phyloP scores from a whole-genome alignment of 176 grass and related monocot genomes.

The Pharus latifolius region DNA sequence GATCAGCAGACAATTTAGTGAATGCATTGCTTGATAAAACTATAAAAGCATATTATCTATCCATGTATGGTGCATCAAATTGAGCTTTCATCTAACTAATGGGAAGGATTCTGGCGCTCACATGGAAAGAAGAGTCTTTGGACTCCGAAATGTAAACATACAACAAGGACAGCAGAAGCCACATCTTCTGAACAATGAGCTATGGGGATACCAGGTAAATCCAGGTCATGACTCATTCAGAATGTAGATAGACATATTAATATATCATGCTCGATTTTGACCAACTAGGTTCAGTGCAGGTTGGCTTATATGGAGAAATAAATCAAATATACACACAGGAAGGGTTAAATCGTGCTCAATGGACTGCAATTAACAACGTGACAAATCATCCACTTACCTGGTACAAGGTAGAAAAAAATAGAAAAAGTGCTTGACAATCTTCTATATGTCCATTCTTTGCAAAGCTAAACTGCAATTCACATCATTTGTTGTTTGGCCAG shows the following conservation, averaged over 20 bases:
- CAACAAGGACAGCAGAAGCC: conserved; percentile 12
- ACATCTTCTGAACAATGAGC: conserved; percentile 36
- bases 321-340: conserved; percentile 35
- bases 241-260: neutral
- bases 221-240: neutral
- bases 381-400: conserved; percentile 41
- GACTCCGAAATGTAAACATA: conserved; percentile 45
- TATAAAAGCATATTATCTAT: neutral
- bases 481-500: conserved; percentile 32
- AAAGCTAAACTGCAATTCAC: neutral
- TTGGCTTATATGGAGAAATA: conserved; percentile 58
- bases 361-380: conserved; percentile 38
- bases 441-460: neutral
- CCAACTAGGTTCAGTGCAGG: conserved; percentile 35
- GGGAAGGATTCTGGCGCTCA: conserved; percentile 61
- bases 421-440: neutral
- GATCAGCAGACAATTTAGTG: too few species aligned
- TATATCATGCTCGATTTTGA: neutral
- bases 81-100: conserved; percentile 10
- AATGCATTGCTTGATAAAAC: too few species aligned
- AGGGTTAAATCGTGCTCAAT: conserved; percentile 30
- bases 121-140: conserved; percentile 62
- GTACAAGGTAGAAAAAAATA: conserved; percentile 55
- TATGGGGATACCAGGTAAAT: conserved; percentile 73
- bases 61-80: neutral